Base-by-base conservation (phyloP, 2,329 filamentous ascomycete genomes). In the Remersonia thermophila region DNA sequence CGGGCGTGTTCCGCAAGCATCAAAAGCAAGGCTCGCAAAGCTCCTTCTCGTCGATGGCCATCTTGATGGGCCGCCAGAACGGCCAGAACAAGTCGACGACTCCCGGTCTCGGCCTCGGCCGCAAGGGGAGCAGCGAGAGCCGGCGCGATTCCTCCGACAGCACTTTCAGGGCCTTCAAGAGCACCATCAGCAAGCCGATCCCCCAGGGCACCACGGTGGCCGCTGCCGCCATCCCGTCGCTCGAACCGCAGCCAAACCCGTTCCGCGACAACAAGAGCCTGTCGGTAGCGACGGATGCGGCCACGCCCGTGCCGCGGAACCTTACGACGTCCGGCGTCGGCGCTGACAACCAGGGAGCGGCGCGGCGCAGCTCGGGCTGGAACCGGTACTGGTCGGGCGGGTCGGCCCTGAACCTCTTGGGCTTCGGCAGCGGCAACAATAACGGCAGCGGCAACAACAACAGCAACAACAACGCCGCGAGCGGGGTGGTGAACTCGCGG, bases 301-400 rank as follows among this genome's bases (percentile, higher is more conserved):
- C 49, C 41, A 60, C 47, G 52, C 41, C 45, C n/a, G 40, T 39
- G 39, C 38, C 40, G 20, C 44, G 61, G 60, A 39, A 61, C 57
- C 38, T 52, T 54, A 42, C 40, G 60, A 37, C 41, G 46, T 42
- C 42, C 57, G 52, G 49, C 42, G 43, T 57, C 31, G 43, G 42
- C 57, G 52, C 49, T 42, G 43, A 58, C 31, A 46, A 48, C 35
- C 53, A 67, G 33, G 66, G 62, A 33, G 59, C 58, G 30, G 59
- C 63, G 14, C 66, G 75, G 37, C 67, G 73, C 50, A 83, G 77
- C 48, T 83, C 79, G 3, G 79, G 79, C 32, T 85, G 80, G 80
- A 83, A 83, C 55, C 65, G 73, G 36, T 85, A 84, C 57, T 85
- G 81, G 71, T 82, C 79, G 11, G 79, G 78, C 34, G 80, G 80